Evolutionary conservation across 2,329 filamentous ascomycete species (phyloP), one percentile per base, ranked within the genome.

Genomic region (Tolypocladium amazonense): DNA sequence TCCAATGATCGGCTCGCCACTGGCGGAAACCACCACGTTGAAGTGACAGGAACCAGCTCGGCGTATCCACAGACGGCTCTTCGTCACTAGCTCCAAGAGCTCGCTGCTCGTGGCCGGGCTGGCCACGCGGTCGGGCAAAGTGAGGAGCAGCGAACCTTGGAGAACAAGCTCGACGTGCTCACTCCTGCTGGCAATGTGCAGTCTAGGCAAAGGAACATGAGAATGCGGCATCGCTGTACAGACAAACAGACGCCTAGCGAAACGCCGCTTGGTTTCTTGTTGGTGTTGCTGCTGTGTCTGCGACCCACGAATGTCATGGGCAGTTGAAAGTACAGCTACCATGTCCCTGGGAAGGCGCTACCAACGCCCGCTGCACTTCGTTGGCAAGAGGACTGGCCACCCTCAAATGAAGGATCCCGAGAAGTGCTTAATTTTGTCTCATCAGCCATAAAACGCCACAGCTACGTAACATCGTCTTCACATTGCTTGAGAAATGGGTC

Each of bases 1-100:
- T 1, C 68, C 64, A 3, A 56, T 50, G 6, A 69, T 27, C 1
- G 62, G 59, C 11, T 62, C 56, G 8, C 62, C 65, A 37, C 69
- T 60, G 5, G 68, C 52, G 1, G 65, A 57, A 1, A 75, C 14
- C 1, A 66, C 66, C 33, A 72, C n/a, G 7, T 67, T 62, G 20
- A 75, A 63, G 47, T 64, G 65, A 57, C 72, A 75, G 14, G 62
- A 58, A 1, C 71, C 66, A 8, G 60, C 63, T n/a, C 71, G 68
- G 14, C 65, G 63, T 38, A 73, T 68, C 74, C 74, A 76, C 30
- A 75, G 57, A 41, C 70, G 65, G 1, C 61, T 55, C 12, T 67
- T 60, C 23, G 54, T 60, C 20, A 69, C 62, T 0, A 66, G 50
- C 0, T 63, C 57, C 1, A 65, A 55, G 20, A 76, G 65, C 5